Percentiles rank a stretch among this genome's conserved stretches.
These are phyloP conservation scores for Didymella keratinophila DNA, from an alignment of 2,329 filamentous ascomycete species.

Conservation along the genomic window DNA sequence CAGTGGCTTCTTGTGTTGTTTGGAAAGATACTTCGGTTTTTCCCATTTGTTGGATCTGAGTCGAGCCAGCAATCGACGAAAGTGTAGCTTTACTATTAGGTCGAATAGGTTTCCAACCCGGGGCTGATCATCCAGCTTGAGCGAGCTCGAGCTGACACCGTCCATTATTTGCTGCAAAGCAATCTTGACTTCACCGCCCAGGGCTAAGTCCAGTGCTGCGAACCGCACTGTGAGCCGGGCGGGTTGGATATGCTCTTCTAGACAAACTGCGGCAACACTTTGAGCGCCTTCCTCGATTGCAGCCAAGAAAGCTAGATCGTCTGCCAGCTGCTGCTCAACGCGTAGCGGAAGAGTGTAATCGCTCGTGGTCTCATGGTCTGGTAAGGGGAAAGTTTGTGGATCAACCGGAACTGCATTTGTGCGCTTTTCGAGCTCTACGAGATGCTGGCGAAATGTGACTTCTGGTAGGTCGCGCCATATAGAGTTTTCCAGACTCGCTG, in stretches of 20 bases:
- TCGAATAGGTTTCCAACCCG: conserved; percentile 1
- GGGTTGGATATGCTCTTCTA: conserved; percentile 12
- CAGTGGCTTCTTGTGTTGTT: conserved; percentile 17
- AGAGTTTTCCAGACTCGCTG: conserved; percentile 1
- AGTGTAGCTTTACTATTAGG: conserved; percentile 7
- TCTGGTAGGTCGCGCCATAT: conserved; percentile 11
- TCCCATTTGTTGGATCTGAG: conserved; percentile 17
- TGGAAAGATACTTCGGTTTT: conserved; percentile 15
- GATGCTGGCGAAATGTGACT: conserved; percentile 11
- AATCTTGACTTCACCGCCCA: conserved; percentile 5
- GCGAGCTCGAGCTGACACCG: not conserved
- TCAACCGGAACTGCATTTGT: conserved; percentile 19
- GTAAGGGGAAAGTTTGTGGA: conserved; percentile 1
- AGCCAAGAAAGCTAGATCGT: conserved; percentile 16
- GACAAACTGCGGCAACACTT: conserved; percentile 17
- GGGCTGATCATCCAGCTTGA: too few species aligned
- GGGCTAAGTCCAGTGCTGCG: conserved; percentile 10
- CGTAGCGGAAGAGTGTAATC: not conserved
- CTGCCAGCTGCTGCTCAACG: conserved; percentile 17
- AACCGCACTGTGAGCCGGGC: conserved; percentile 7
- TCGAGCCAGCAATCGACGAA: conserved; percentile 16
- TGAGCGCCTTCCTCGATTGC: conserved; percentile 18
- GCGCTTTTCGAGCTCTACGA: conserved; percentile 14
- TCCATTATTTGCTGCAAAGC: conserved; percentile 3
- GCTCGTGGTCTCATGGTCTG: not conserved